Evolutionary conservation across 164 flowering plant species (phyloP).

Genomic region (Sedum album): DNA sequence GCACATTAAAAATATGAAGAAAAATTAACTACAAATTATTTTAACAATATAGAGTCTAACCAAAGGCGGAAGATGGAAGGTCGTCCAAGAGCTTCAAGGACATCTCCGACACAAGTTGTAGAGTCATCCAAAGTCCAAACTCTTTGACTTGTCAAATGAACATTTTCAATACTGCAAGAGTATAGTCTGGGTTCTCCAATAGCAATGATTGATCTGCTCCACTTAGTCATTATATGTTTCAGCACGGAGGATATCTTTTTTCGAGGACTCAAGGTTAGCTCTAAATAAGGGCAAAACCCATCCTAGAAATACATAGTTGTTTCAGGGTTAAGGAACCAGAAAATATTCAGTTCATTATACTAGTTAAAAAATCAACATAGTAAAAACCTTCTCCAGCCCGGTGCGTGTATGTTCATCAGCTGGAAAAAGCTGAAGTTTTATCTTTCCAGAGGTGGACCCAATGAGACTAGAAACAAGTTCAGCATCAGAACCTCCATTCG

Average conservation of each 20-base stretch:
- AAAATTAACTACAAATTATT: not conserved
- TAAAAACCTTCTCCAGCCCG: conserved; percentile 56
- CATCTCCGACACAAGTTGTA: conserved; percentile 39
- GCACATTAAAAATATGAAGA: conserved; percentile 14
- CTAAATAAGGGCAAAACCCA: conserved; percentile 66
- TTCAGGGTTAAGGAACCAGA: not conserved
- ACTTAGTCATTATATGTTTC: conserved; percentile 54
- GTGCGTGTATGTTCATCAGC: conserved; percentile 45
- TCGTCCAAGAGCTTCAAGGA: conserved; percentile 41
- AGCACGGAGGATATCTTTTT: conserved; percentile 77
- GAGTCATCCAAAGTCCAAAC: conserved; percentile 49
- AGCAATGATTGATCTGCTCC: conserved; percentile 54
- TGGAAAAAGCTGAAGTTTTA: conserved; percentile 70
- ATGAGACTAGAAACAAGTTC: conserved; percentile 10
- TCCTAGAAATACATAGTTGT: conserved; percentile 29
- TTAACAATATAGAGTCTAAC: conserved; percentile 20
- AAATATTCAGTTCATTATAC: not conserved
- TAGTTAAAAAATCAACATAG: not conserved
- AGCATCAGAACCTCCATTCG: not conserved
- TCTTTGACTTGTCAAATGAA: conserved; percentile 17
- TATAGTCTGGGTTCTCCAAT: conserved; percentile 48
- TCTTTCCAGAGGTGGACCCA: conserved; percentile 28
- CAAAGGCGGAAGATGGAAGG: conserved; percentile 67
- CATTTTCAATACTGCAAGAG: conserved; percentile 25
- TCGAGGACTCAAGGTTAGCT: conserved; percentile 47